Base-by-base conservation (phyloP, 2,329 filamentous ascomycete genomes). In the Erysiphe neolycopersici region DNA sequence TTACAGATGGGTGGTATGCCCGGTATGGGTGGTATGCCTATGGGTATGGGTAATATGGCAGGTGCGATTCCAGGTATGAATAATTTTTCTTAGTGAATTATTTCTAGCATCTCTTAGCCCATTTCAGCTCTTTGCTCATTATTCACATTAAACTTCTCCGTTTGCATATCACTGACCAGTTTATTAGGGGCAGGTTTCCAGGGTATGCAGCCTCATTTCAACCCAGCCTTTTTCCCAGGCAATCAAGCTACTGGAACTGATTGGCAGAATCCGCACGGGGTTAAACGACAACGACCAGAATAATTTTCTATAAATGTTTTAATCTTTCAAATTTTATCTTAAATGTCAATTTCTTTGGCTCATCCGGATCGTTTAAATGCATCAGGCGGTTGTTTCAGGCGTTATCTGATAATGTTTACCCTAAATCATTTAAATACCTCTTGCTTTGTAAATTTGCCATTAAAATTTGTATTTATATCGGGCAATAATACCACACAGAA, bases 201-300 rank as follows among this genome's bases (percentile, higher is more conserved):
- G 61, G 71, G 67, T 47, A 74, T 76, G 62, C 71, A 71, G 54
- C 67, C 69, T 44, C 71, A 75, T 53, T 87, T 84, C 61, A 80
- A 78, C 55, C 71, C 76, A 33, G 71, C 67, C 46, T 84, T 83
- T 62, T 87, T 83, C 58, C 62, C 65, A 52, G 67, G 68, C 49
- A 59, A 59, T 29, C 61, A 62, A 44, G 59, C 58, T 37, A 60
- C 59, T 41, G 60, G 60, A 36, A 63, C 60, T 41, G 75, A 76
- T 43, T 73, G 73, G 44, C 80, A 79, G 65, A 87, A 87, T 54
- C 81, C 81, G 5, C 81, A 87, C 51, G 79, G 79, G 29, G 74
- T 76, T 3, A 89, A 89, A 62, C 68, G 81, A 50, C 76, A 79
- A 50, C 70, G 81, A 48, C 79, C 79, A 47, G 81, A 85, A 42